Evolutionary conservation across 768 basidiomycete genomes (phyloP).

Genomic region (Plicaturopsis crispa): DNA sequence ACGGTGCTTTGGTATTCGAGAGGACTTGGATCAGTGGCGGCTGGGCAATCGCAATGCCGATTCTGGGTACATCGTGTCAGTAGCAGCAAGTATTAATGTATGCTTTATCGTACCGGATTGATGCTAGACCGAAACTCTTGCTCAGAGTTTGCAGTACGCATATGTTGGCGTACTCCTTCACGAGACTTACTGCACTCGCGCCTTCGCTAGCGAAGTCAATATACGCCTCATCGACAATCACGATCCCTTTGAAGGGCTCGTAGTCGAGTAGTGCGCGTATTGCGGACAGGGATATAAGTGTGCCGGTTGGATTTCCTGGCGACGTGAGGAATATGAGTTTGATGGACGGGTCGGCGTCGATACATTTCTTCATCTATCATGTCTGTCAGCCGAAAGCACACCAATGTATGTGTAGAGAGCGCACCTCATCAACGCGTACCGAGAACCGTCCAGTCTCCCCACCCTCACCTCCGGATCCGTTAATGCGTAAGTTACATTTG

Average conservation of each 20-base stretch:
- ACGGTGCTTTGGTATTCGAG: conserved; percentile 94
- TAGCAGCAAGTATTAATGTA: neutral
- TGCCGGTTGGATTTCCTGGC: conserved; percentile 95
- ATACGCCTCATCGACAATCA: conserved; percentile 95
- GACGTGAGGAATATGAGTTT: conserved; percentile 95
- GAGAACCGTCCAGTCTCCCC: conserved; percentile 71
- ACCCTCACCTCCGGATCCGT: conserved; percentile 56
- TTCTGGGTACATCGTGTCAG: conserved; percentile 29
- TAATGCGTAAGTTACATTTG: conserved; percentile 63
- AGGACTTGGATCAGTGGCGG: conserved; percentile 88
- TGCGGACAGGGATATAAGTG: conserved; percentile 64
- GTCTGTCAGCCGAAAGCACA: neutral
- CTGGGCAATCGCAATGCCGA: conserved; percentile 87
- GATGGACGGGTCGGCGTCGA: conserved; percentile 66
- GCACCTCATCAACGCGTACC: conserved; percentile 64
- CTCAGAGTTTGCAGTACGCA: conserved; percentile 96
- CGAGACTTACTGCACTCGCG: conserved; percentile 58
- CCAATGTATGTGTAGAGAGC: conserved; percentile 13
- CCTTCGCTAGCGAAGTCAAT: conserved; percentile 78
- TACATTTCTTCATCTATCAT: conserved; percentile 57
- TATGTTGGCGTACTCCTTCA: conserved; percentile 79
- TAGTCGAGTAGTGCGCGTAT: conserved; percentile 70
- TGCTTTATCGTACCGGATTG: conserved; percentile 65
- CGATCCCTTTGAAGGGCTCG: conserved; percentile 79
- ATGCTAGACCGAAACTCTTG: conserved; percentile 94